Evolutionary conservation across 176 grass and related monocot genomes (phyloP).

Genomic region (Cenchrus americanus): DNA sequence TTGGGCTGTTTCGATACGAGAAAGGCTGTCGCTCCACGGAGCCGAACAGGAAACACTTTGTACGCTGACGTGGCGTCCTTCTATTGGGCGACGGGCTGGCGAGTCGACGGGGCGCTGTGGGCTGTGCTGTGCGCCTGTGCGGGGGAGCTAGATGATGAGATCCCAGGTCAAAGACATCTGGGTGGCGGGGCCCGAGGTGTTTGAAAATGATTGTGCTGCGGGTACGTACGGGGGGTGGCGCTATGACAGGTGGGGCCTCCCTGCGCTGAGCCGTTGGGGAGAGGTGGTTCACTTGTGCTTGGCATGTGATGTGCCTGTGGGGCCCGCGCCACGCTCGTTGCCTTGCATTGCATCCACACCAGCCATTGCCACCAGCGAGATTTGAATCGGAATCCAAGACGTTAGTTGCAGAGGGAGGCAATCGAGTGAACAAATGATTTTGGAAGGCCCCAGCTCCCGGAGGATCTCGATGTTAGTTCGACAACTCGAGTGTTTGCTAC

Average conservation of each 20-base stretch:
- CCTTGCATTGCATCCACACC: slow-evolving; percentile 11
- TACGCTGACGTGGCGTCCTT: neutral
- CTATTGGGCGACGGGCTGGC: neutral
- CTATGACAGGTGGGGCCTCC: slow-evolving; percentile 27
- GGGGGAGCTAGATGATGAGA: neutral
- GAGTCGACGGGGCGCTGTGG: neutral
- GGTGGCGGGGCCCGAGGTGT: neutral
- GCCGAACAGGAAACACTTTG: neutral
- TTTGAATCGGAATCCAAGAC: slow-evolving; percentile 22
- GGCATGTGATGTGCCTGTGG: slow-evolving; percentile 9
- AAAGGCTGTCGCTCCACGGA: neutral
- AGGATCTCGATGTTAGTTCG: neutral
- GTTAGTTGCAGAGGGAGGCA: neutral
- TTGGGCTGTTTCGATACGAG: neutral
- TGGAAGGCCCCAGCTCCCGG: neutral
- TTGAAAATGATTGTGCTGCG: slow-evolving; percentile 29
- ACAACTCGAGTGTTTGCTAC: neutral
- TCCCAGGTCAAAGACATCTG: slow-evolving; percentile 34
- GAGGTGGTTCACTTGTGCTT: neutral
- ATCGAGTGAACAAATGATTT: neutral
- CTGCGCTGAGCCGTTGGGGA: slow-evolving; percentile 21
- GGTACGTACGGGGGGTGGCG: neutral
- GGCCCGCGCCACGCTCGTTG: neutral
- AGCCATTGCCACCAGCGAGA: slow-evolving; percentile 25
- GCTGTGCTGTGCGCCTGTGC: neutral